A percentile compares a stretch with the other conserved stretches of the same genome.
These are phyloP conservation scores for Mallotus repandus DNA, from an alignment of 441 rosid genomes.

Conservation along the genomic window DNA sequence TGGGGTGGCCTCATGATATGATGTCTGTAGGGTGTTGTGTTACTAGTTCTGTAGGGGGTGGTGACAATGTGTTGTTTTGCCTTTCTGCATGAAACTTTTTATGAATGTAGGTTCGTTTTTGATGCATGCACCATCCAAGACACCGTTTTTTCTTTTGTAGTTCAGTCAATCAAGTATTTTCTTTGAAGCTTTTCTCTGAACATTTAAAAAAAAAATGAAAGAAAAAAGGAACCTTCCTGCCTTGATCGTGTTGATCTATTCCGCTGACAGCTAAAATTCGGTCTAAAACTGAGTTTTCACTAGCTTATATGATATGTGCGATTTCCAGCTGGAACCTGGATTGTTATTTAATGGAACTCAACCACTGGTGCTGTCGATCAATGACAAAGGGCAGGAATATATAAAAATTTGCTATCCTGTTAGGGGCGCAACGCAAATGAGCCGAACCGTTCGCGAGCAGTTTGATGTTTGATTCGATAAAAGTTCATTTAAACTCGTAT, in stretches of 20 bases:
- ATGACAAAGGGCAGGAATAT: no score
- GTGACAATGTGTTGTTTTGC: slow-evolving; percentile 25
- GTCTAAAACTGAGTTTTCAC: background rate
- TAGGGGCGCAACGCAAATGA: no score
- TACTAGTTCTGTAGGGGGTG: slow-evolving; percentile 25
- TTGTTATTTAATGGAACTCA: no score
- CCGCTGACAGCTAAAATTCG: background rate
- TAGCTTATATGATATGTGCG: no score
- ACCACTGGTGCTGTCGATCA: no score
- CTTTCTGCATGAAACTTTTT: slow-evolving; percentile 27
- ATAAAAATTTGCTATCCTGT: no score
- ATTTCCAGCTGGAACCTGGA: no score
- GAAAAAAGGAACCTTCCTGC: background rate
- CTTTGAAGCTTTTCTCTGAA: slow-evolving; percentile 2
- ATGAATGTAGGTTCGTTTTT: slow-evolving; percentile 25
- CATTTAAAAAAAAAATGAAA: background rate
- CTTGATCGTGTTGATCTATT: background rate
- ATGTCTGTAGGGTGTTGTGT: slow-evolving; percentile 20
- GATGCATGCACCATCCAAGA: slow-evolving; percentile 22
- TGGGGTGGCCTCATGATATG: slow-evolving; percentile 51
- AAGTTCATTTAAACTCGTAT: no score
- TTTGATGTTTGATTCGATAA: no score
- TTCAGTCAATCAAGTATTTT: slow-evolving; percentile 18
- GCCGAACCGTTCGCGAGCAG: no score
- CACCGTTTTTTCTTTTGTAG: slow-evolving; percentile 20